Percentiles rank a stretch among this genome's conserved stretches.
Evolutionary conservation across 345 rosid species (phyloP).

Genomic region (Durio zibethinus): DNA sequence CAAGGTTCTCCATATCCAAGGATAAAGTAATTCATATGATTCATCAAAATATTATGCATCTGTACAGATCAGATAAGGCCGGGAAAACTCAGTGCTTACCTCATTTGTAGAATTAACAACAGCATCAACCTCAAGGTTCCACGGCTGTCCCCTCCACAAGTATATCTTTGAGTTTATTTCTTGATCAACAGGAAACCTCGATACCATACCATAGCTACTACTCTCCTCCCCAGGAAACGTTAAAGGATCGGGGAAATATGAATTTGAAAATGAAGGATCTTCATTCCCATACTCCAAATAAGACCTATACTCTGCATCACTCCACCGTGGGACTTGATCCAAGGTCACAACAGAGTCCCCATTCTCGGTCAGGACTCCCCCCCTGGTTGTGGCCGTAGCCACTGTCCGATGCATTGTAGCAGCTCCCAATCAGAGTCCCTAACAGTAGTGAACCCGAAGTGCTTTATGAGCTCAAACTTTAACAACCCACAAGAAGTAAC

Average conservation of each 20-base stretch:
- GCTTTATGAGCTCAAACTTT: constrained; percentile 14
- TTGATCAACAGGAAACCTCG: constrained; percentile 83
- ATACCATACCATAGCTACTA: constrained; percentile 51
- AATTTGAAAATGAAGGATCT: constrained; percentile 55
- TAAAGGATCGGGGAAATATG: constrained; percentile 68
- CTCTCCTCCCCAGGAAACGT: constrained; percentile 47
- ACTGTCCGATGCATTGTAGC: constrained; percentile 59
- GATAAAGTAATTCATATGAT: background rate
- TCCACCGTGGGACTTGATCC: constrained; percentile 92
- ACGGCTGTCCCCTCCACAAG: constrained; percentile 92
- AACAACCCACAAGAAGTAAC: constrained; percentile 6
- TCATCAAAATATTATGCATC: background rate
- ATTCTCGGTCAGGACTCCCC: constrained; percentile 50
- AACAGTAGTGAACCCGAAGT: background rate
- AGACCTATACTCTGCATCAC: constrained; percentile 65
- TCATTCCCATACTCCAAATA: constrained; percentile 52
- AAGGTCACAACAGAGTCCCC: constrained; percentile 68
- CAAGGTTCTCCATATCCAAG: background rate
- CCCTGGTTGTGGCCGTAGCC: constrained; percentile 51
- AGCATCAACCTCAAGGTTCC: constrained; percentile 98
- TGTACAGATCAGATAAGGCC: background rate
- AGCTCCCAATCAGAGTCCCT: constrained; percentile 27
- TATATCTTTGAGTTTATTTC: constrained; percentile 79
- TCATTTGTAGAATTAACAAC: constrained; percentile 97
- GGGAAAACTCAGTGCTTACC: constrained; percentile 44